Evolutionary conservation across 768 basidiomycete genomes (phyloP), one percentile per base, ranked within the genome.

Genomic region (Leucosporidium creatinivorum): DNA sequence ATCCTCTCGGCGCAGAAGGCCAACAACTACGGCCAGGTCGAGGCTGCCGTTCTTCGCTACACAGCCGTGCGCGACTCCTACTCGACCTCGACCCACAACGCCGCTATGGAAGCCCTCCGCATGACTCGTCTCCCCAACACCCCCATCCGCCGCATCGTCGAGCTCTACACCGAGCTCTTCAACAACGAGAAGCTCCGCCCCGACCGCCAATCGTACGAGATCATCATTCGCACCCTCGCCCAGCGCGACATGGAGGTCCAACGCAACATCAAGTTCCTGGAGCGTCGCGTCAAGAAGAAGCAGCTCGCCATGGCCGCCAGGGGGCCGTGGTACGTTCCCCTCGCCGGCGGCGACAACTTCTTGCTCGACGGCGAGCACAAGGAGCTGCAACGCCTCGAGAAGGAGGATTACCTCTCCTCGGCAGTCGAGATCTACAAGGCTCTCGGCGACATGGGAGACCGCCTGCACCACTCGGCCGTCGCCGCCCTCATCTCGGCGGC

Each of bases 151-250:
- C 75, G 82, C 51, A 78, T 91, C 48, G 76, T 88, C 62, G 83
- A 85, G 58, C 82, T 85, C 3, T 93, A 93, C 79, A 84, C 89
- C 69, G 81, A 84, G 58, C 85, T 93, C 82, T 79, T 91, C 65
- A 79, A 81, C 31, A 81, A 79, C 36, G 61, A 61, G 9, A 83
- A 84, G 23, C 76, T 92, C 6, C 74, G 83, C 0, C 91, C 93
- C 13, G 86, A 86, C 60, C 64, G 79, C 18, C 72, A 76, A 54
- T 91, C 89, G 0, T 91, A 89, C 76, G 75, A 80, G 33, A 76
- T 78, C 47, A 80, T 91, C 55, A 84, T 94, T 63, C 69, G 77
- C 0, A 84, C 84, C 0, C 82, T 93, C 64, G 83, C 84, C 6
- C 78, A 81, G 31, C 85, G 91, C 50, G 89, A 91, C 73, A 72